These are phyloP conservation scores for Kluyveromyces marxianus DNA, from an alignment of 1,139 yeast species.

Conservation along the genomic window DNA sequence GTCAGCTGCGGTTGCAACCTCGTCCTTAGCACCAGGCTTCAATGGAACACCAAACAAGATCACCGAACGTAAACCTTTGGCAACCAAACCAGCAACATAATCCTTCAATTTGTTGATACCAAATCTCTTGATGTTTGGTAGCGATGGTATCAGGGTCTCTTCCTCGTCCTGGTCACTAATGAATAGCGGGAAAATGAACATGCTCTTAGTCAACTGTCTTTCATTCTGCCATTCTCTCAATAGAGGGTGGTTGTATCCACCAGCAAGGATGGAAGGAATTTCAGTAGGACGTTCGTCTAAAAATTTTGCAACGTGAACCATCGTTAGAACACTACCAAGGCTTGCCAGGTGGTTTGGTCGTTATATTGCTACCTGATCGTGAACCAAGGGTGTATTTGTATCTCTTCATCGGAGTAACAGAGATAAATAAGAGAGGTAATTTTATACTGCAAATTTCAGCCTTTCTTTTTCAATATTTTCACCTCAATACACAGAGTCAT, in stretches of 20 bases:
- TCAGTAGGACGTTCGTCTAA: constrained; percentile 50
- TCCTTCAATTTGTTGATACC: constrained; percentile 77
- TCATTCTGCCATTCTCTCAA: constrained; percentile 88
- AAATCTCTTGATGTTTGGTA: constrained; percentile 83
- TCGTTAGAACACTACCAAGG: not conserved
- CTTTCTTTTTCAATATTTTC: too few species aligned
- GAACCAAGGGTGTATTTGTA: too few species aligned
- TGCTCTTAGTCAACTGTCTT: constrained; percentile 71
- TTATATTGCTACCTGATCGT: too few species aligned
- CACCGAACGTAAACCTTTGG: constrained; percentile 79
- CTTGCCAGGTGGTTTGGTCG: too few species aligned
- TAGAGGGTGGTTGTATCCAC: constrained; percentile 90
- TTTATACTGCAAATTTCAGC: too few species aligned
- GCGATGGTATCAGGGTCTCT: constrained; percentile 60
- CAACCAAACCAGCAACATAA: constrained; percentile 60
- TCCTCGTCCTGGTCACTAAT: constrained; percentile 78
- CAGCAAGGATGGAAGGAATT: constrained; percentile 76
- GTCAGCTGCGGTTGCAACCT: constrained; percentile 83
- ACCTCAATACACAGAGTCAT: too few species aligned
- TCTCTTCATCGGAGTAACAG: too few species aligned
- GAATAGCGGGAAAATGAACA: constrained; percentile 92
- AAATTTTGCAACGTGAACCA: constrained; percentile 58
- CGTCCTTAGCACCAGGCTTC: constrained; percentile 67
- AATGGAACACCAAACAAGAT: constrained; percentile 89
- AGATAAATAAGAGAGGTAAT: too few species aligned